Conservation (phyloP, 139 green algal species). For the Dunaliella primolecta region DNA sequence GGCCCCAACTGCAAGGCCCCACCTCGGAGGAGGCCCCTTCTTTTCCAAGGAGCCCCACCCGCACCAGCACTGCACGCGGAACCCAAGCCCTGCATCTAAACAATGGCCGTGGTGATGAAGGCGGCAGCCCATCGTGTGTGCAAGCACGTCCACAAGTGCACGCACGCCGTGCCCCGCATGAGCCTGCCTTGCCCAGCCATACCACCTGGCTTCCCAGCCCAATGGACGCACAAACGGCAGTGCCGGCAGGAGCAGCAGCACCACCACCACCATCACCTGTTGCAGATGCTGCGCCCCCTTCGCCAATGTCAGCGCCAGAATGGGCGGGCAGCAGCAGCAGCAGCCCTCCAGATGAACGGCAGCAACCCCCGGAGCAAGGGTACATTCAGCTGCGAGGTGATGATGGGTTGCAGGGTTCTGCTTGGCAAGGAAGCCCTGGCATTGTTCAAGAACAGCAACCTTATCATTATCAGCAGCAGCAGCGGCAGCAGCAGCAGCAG, state of each 20-base stretch:
- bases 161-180: no score
- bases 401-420: no score
- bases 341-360: not conserved
- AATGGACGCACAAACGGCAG: not conserved
- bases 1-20: no score
- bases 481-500: not conserved
- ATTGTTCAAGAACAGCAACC: not conserved
- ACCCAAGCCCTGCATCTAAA: no score
- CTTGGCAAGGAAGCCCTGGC: not conserved
- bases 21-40: not conserved
- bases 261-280: not conserved
- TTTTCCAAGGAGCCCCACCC: not conserved
- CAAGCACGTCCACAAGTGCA: no score
- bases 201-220: not conserved
- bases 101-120: no score
- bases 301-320: not conserved
- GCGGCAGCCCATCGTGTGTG: not conserved
- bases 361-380: not conserved
- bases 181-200: not conserved
- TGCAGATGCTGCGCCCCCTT: no score
- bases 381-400: not conserved
- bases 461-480: not conserved
- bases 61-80: not conserved
- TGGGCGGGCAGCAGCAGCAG: not conserved
- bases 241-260: slow-evolving; percentile 6